These are phyloP conservation scores for Termitomyces sp. DNA, from an alignment of 768 basidiomycete species.

Conservation along the genomic window DNA sequence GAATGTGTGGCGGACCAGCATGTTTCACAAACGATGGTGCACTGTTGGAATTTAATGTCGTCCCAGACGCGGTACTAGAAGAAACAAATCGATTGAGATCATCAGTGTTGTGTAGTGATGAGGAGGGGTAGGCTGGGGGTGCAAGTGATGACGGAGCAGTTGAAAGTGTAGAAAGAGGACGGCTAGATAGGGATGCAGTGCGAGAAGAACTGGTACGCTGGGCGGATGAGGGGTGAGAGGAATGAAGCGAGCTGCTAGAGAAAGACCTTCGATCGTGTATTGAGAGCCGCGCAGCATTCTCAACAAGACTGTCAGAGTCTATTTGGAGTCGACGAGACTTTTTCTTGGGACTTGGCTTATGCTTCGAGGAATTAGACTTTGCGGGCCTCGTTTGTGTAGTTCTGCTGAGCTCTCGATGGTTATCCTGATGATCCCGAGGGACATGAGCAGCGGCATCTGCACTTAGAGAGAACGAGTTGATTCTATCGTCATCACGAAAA, in stretches of 20 bases:
- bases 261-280: constrained; percentile 30
- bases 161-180: constrained; percentile 15
- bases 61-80: constrained; percentile 77
- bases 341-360: constrained; percentile 38
- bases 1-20: constrained; percentile 70
- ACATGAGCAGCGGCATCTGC: constrained; percentile 8
- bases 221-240: constrained; percentile 14
- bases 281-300: constrained; percentile 38
- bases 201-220: constrained; percentile 14
- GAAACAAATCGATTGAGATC: constrained; percentile 90
- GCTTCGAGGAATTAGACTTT: constrained; percentile 12
- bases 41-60: constrained; percentile 65
- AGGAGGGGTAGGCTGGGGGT: constrained; percentile 44
- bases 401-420: background rate
- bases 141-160: constrained; percentile 20
- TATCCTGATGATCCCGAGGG: background rate
- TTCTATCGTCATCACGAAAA: constrained; percentile 26
- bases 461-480: constrained; percentile 15
- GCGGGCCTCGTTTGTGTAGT: constrained; percentile 14
- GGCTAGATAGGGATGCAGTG: constrained; percentile 22
- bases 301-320: constrained; percentile 31
- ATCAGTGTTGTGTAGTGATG: constrained; percentile 48
- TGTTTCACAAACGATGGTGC: constrained; percentile 84
- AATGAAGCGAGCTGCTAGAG: constrained; percentile 11
- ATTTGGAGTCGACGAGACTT: constrained; percentile 30